Evolutionary conservation across 176 grass and related monocot genomes (phyloP), one percentile per base, ranked within the genome.

Genomic region (Melocanna baccifera): DNA sequence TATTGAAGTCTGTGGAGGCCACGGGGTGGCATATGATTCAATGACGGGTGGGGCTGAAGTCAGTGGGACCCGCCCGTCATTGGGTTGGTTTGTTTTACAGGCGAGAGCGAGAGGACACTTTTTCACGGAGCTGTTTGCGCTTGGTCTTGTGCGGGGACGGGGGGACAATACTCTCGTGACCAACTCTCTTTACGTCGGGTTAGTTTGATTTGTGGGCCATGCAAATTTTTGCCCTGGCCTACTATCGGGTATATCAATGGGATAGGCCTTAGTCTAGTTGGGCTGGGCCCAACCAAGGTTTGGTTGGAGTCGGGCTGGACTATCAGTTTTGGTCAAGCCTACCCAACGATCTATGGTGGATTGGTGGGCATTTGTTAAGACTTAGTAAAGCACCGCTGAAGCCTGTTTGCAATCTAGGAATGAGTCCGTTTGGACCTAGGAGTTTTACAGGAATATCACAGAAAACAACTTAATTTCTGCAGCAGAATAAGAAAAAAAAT

Each of bases 111-210:
- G 14, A 69, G 78, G 37, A 23, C 57, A 51, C 29, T 18, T 70
- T 55, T 34, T 71, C 53, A 4, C 47, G 76, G 47, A 80, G 50
- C 18, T 66, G 57, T 51, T 52, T 52, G 71, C 7, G 16, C 77
- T 89, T 45, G 88, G 72, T 68, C 77, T 1, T 86, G 53, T 64
- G 83, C 13, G 64, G 34, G 34, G 83, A 28, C 34, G 9, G 57
- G 77, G 83, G 43, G 72, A 66, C 0, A 7, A 41, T 9, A 41
- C 40, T 41, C 78, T 13, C 4, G 47, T 48, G 47, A 2, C 47
- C 3, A 47, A 48, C 47, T 14, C 13, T n/a, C 12, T 40, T 22
- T 69, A 41, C 10, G 6, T 53, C 1, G 15, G 4, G 9, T 23
- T 43, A 55, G 36, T 59, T 59, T 68, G 37, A 59, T 11, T 6